phyloP scores from a whole-genome alignment of 306 rosid genomes.

The Casuarina glauca region DNA sequence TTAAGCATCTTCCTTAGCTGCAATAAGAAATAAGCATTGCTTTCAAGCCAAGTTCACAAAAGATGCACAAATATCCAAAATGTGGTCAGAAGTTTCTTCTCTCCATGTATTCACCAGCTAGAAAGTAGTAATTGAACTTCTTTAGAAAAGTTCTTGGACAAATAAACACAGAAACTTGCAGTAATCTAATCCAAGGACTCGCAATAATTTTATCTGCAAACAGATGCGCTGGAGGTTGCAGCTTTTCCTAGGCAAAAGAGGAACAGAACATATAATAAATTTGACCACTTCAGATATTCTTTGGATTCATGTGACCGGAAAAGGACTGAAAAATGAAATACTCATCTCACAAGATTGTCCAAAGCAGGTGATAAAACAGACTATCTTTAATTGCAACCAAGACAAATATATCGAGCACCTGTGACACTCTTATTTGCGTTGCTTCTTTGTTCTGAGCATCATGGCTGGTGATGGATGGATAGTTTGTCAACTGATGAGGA shows the following conservation, averaged over 20 bases:
- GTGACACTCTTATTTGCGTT: slow-evolving; percentile 75
- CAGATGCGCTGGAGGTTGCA: no score
- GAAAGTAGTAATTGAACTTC: neutral
- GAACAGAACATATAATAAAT: neutral
- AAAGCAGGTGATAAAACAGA: neutral
- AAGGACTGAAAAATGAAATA: no score
- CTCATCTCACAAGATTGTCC: neutral
- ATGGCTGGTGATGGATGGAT: slow-evolving; percentile 86
- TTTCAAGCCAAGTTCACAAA: slow-evolving; percentile 19
- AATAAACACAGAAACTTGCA: neutral
- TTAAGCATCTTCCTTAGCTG: slow-evolving; percentile 97
- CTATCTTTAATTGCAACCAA: neutral
- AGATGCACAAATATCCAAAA: neutral
- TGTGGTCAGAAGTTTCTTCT: neutral
- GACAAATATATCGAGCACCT: slow-evolving; percentile 46
- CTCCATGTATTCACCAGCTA: neutral
- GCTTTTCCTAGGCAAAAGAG: neutral
- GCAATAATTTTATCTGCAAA: neutral
- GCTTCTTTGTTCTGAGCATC: slow-evolving; percentile 99
- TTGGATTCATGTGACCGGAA: neutral
- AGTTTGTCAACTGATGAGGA: slow-evolving; percentile 89
- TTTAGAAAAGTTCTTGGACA: neutral
- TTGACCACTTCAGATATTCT: neutral
- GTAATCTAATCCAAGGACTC: neutral
- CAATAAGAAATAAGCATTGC: slow-evolving; percentile 32